Conservation (phyloP, 2,329 filamentous ascomycete genomes). For the Alternaria incomplexa region DNA sequence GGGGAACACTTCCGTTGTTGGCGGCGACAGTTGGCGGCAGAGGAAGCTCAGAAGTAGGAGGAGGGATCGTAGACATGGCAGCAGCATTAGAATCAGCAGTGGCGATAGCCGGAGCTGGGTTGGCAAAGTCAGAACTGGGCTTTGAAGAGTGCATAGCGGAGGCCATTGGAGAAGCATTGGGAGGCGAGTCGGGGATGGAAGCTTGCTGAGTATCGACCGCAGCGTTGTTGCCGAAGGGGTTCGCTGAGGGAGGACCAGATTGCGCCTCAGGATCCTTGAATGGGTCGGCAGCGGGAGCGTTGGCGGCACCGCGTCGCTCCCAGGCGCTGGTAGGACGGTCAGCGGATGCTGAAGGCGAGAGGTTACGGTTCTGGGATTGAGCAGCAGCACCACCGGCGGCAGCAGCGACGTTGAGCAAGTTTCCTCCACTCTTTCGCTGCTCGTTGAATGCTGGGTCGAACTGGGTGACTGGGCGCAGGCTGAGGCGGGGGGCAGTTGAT, state of each 20-base stretch:
- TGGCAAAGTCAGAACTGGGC: constrained; percentile 37
- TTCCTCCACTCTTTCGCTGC: constrained; percentile 49
- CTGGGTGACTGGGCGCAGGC: constrained; percentile 82
- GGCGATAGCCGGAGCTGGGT: constrained; percentile 48
- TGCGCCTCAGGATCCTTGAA: constrained; percentile 62
- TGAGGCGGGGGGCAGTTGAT: constrained; percentile 76
- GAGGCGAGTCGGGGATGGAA: constrained; percentile 34
- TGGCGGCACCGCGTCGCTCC: constrained; percentile 48
- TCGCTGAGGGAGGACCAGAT: constrained; percentile 51
- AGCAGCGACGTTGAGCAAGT: constrained; percentile 41
- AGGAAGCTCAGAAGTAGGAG: constrained; percentile 36
- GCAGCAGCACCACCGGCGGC: constrained; percentile 34
- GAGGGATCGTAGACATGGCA: constrained; percentile 27
- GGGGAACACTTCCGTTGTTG: constrained; percentile 41
- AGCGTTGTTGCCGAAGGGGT: constrained; percentile 61
- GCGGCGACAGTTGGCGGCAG: constrained; percentile 60
- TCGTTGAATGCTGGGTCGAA: constrained; percentile 73
- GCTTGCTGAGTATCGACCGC: constrained; percentile 45
- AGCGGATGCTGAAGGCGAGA: constrained; percentile 16
- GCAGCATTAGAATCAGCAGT: constrained; percentile 50
- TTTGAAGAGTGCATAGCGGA: constrained; percentile 32
- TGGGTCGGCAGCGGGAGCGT: constrained; percentile 66
- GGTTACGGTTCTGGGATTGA: constrained; percentile 25
- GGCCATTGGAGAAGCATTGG: constrained; percentile 21
- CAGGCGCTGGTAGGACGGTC: constrained; percentile 43